Conservation (phyloP, 139 green algal genomes). For the Micractinium conductrix region DNA sequence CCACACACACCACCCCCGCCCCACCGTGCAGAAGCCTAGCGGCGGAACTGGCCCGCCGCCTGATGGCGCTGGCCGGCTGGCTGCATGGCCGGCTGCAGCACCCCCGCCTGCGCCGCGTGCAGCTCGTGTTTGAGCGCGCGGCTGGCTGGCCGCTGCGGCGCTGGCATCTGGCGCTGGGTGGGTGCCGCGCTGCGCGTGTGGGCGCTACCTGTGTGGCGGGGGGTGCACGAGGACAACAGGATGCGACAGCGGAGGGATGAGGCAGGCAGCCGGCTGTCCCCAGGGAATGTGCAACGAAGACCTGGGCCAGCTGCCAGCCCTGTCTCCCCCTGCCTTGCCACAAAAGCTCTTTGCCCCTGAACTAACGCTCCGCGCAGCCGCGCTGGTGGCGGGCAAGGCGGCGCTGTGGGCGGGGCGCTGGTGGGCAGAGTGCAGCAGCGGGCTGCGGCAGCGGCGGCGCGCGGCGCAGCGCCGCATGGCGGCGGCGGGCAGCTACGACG, state of each 20-base stretch:
- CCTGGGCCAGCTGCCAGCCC: too few relatives aligned
- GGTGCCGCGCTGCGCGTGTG: neutral
- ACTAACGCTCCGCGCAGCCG: neutral
- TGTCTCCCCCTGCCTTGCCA: too few relatives aligned
- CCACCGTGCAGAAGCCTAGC: conserved; percentile 11
- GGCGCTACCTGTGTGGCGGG: too few relatives aligned
- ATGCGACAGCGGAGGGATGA: neutral
- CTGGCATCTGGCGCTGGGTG: conserved; percentile 29
- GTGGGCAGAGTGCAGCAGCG: conserved; percentile 23
- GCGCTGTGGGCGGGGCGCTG: neutral
- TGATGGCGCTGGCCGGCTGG: conserved; percentile 35
- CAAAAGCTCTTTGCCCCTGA: neutral
- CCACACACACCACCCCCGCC: too few relatives aligned
- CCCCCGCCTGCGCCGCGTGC: conserved; percentile 19
- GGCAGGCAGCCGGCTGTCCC: neutral
- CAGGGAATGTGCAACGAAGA: neutral
- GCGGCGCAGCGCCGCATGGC: conserved; percentile 17
- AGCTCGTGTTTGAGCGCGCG: conserved; percentile 39
- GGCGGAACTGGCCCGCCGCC: conserved; percentile 1
- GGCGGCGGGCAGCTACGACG: neutral
- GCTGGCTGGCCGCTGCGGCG: conserved; percentile 29
- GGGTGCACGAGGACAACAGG: neutral
- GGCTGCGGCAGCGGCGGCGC: neutral
- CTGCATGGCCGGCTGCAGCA: conserved; percentile 10
- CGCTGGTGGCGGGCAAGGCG: neutral